These are phyloP conservation scores for Phytophthora brassicae DNA, from an alignment of 352 stramenopile genomes.

Conservation along the genomic window DNA sequence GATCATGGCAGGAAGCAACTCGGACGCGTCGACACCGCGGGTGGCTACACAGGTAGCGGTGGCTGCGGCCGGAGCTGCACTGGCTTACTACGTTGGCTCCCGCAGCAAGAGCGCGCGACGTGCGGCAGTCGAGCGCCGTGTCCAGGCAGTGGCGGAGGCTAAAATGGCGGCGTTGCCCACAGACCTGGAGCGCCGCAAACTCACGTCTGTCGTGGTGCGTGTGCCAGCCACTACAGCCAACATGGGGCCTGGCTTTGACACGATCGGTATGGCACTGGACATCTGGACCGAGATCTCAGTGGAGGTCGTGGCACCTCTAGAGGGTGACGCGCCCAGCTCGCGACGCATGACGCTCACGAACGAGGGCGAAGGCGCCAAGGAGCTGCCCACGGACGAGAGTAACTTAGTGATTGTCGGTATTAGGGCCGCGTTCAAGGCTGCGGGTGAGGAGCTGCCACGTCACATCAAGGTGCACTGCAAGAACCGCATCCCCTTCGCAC, in stretches of 20 bases:
- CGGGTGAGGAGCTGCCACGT: slow-evolving; percentile 92
- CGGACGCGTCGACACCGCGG: slow-evolving; percentile 28
- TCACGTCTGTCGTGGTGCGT: slow-evolving; percentile 95
- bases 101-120: slow-evolving; percentile 48
- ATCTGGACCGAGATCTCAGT: slow-evolving; percentile 99
- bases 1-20: slow-evolving; percentile 24
- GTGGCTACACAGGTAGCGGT: slow-evolving; percentile 62
- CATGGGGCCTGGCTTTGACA: slow-evolving; percentile 98
- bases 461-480: slow-evolving; percentile 96
- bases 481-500: slow-evolving; percentile 97
- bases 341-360: slow-evolving; percentile 95
- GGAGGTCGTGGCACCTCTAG: slow-evolving; percentile 61
- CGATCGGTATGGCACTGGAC: slow-evolving; percentile 97
- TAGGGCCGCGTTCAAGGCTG: slow-evolving; percentile 94
- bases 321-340: slow-evolving; percentile 23
- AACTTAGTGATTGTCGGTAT: slow-evolving; percentile 95
- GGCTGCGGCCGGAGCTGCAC: slow-evolving; percentile 47
- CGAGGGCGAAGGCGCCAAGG: slow-evolving; percentile 94
- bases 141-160: slow-evolving; percentile 22
- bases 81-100: slow-evolving; percentile 65
- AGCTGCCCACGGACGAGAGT: slow-evolving; percentile 89
- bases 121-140: slow-evolving; percentile 20
- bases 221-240: slow-evolving; percentile 98
- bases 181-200: slow-evolving; percentile 45
- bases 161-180: slow-evolving; percentile 25